These are phyloP conservation scores for Cryptococcus wingfieldii DNA, from an alignment of 1,284 basidiomycete species.

Conservation along the genomic window DNA sequence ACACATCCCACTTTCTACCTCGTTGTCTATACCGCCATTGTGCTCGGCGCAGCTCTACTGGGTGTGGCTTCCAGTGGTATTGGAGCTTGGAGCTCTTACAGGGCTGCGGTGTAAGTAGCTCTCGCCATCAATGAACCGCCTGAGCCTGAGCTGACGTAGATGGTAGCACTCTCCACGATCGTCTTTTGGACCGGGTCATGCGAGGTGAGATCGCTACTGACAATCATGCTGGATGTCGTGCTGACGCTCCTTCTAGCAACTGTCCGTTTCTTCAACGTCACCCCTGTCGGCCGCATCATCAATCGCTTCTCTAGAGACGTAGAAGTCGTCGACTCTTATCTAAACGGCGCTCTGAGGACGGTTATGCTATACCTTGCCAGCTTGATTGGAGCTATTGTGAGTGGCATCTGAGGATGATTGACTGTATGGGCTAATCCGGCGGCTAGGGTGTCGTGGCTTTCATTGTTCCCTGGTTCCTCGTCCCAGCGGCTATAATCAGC, in stretches of 20 bases:
- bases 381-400: conserved; percentile 65
- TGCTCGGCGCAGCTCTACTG: conserved; percentile 36
- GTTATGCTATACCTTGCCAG: conserved; percentile 69
- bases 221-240: not conserved
- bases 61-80: conserved; percentile 35
- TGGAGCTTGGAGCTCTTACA: conserved; percentile 53
- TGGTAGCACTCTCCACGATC: conserved; percentile 36
- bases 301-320: conserved; percentile 77
- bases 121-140: not conserved
- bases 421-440: conserved; percentile 39
- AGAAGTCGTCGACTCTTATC: conserved; percentile 67
- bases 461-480: conserved; percentile 67
- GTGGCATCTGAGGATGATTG: conserved; percentile 17
- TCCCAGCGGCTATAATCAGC: conserved; percentile 62
- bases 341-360: conserved; percentile 65
- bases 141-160: not conserved
- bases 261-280: conserved; percentile 47
- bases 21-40: conserved; percentile 40
- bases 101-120: conserved; percentile 55
- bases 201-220: conserved; percentile 14
- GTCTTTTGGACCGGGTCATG: conserved; percentile 37
- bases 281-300: conserved; percentile 58
- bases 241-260: conserved; percentile 19
- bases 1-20: conserved; percentile 50
- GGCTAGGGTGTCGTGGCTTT: conserved; percentile 52